These are phyloP conservation scores for Davidsoniella australis DNA, from an alignment of 2,329 filamentous ascomycete genomes.

Conservation along the genomic window DNA sequence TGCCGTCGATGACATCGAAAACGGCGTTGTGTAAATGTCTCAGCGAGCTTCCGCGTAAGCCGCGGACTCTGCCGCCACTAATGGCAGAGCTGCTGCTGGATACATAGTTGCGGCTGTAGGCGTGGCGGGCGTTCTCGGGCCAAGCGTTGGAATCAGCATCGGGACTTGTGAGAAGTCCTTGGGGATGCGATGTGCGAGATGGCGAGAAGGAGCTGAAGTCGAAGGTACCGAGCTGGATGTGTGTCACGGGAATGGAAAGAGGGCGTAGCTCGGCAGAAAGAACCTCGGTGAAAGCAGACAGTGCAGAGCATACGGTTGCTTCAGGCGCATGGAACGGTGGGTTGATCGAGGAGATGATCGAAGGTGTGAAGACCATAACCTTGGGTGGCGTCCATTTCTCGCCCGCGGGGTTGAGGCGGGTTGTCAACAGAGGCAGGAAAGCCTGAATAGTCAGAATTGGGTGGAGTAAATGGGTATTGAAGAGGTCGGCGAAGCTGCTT, in stretches of 20 bases:
- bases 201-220: conserved; percentile 56
- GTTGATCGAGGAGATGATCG: conserved; percentile 62
- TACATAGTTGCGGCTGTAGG: conserved; percentile 47
- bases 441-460: conserved; percentile 79
- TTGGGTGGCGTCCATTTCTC: conserved; percentile 40
- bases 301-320: conserved; percentile 65
- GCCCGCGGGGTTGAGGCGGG: conserved; percentile 36
- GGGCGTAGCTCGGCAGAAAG: conserved; percentile 64
- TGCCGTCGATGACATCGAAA: conserved; percentile 69
- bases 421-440: conserved; percentile 65
- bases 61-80: conserved; percentile 38
- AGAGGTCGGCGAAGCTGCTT: conserved; percentile 70
- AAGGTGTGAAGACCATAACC: conserved; percentile 62
- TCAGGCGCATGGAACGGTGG: conserved; percentile 74
- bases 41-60: conserved; percentile 51
- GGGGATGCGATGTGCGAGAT: conserved; percentile 19
- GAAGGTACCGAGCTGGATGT: conserved; percentile 82
- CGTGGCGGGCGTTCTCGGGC: conserved; percentile 41
- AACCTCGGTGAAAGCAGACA: conserved; percentile 72
- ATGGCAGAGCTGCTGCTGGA: conserved; percentile 37
- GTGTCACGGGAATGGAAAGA: conserved; percentile 61
- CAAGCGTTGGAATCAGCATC: conserved; percentile 37
- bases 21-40: conserved; percentile 71
- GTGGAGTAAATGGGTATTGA: conserved; percentile 82
- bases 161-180: conserved; percentile 25